Base-by-base conservation (phyloP, 805 yeast genomes). In the Metschnikowia matae region DNA sequence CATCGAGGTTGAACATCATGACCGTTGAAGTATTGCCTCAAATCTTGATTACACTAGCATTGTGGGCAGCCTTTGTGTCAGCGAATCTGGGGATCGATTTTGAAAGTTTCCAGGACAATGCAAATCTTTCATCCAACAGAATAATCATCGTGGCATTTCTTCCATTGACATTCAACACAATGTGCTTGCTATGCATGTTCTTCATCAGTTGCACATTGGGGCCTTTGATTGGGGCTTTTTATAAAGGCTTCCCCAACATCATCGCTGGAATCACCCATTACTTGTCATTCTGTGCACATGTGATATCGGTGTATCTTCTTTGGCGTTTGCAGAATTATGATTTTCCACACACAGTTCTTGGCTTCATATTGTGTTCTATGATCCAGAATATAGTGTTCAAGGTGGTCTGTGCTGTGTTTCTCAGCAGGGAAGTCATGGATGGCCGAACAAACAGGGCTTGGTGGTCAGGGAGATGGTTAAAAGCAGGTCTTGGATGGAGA, bases 241-340 rank as follows among this genome's bases (percentile, higher is more conserved):
- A 74, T 49, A 65, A 65, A 6, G 66, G 65, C 5, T 75, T 77
- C 46, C 83, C 89, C 0, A 69, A 81, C 1, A 52, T 74, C 2
- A 60, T 85, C 18, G 87, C 96, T 1, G 71, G 73, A 5, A 11
- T 49, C 4, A 34, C 49, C 4, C 57, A 51, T 31, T 42, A 40
- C 26, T 31, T 52, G 29, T 55, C 59, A 2, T 21, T 54, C 2
- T 36, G 76, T 2, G 84, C 81, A 2, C 94, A 84, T 61, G 54
- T 72, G 0, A 40, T 76, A 2, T 77, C 85, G 0, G 76, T 85
- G 2, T 6, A 84, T 17, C 69, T 75, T 38, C 82, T 88, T 54
- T 82, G 88, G 80, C 68, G 83, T 29, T 67, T 83, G 39, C 92
- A 89, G 61, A 80, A 82, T 18, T 85, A 87, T 82, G 76, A 79